phyloP scores from a whole-genome alignment of 2,329 filamentous ascomycete genomes.

The Trichoderma oligosporum region DNA sequence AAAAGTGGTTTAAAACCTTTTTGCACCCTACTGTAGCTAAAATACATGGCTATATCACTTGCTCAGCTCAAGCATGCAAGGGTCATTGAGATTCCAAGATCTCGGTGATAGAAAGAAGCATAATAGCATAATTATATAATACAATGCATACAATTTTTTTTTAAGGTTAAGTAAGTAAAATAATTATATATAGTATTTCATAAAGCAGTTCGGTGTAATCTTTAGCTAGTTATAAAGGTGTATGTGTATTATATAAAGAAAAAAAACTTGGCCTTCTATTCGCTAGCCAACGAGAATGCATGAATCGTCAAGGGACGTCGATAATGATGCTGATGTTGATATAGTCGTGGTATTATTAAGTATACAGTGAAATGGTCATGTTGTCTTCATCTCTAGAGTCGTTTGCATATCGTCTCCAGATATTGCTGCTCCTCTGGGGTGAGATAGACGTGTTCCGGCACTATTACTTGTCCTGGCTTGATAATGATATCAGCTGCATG shows the following conservation, averaged over 20 bases:
- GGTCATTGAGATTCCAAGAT: neutral
- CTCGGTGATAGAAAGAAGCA: too few species aligned
- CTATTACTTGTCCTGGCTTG: slow-evolving; percentile 32
- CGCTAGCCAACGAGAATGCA: neutral
- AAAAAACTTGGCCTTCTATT: neutral
- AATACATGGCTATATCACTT: neutral
- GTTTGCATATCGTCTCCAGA: slow-evolving; percentile 35
- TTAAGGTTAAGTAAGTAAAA: neutral
- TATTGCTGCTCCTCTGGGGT: slow-evolving; percentile 37
- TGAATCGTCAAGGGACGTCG: neutral
- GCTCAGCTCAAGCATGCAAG: neutral
- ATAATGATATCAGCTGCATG: slow-evolving; percentile 34
- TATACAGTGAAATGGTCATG: neutral
- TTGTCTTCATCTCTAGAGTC: slow-evolving; percentile 28
- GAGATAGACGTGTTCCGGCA: slow-evolving; percentile 36
- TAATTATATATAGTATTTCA: slow-evolving; percentile 9
- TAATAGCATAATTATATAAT: too few species aligned
- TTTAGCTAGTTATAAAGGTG: neutral
- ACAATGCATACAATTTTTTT: too few species aligned
- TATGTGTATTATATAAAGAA: neutral
- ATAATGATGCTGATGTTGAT: neutral
- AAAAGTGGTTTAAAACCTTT: too few species aligned
- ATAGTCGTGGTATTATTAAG: neutral
- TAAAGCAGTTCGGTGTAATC: neutral
- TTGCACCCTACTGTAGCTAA: too few species aligned